phyloP scores from a whole-genome alignment of 805 yeast species.

The Kuraishia piskuri region DNA sequence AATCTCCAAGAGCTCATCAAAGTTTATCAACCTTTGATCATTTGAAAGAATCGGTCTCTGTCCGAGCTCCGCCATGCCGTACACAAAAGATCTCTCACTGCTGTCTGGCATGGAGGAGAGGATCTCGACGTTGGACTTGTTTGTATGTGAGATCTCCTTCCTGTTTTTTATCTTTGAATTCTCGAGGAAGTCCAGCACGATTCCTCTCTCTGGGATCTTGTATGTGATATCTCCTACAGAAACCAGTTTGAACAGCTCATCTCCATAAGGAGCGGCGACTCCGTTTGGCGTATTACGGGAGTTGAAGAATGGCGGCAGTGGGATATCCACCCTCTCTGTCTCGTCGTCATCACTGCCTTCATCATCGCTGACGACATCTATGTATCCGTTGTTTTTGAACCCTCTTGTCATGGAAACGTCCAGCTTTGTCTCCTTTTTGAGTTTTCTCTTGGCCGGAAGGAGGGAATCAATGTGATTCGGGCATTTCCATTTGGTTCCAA shows the following conservation, averaged over 20 bases:
- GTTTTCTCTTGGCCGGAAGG: slow-evolving; percentile 35
- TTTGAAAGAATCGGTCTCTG: slow-evolving; percentile 20
- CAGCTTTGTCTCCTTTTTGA: slow-evolving; percentile 40
- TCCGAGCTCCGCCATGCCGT: slow-evolving; percentile 23
- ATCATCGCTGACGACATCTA: slow-evolving; percentile 39
- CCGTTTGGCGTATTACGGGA: slow-evolving; percentile 24
- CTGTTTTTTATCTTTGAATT: slow-evolving; percentile 33
- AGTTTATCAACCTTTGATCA: slow-evolving; percentile 27
- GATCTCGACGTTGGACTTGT: slow-evolving; percentile 20
- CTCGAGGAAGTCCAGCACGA: slow-evolving; percentile 60
- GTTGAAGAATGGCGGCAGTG: slow-evolving; percentile 27
- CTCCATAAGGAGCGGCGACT: slow-evolving; percentile 15
- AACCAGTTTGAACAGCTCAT: slow-evolving; percentile 6
- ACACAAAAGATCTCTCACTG: slow-evolving; percentile 24
- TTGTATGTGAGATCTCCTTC: slow-evolving; percentile 24
- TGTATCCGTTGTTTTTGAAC: slow-evolving; percentile 43
- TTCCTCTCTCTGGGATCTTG: slow-evolving; percentile 58
- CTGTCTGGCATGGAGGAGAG: slow-evolving; percentile 17
- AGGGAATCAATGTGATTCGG: slow-evolving; percentile 69
- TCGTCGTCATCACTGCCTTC: slow-evolving; percentile 28
- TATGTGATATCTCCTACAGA: slow-evolving; percentile 40
- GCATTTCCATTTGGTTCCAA: slow-evolving; percentile 84
- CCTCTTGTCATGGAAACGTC: slow-evolving; percentile 51
- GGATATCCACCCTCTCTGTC: slow-evolving; percentile 17
- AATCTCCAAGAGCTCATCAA: slow-evolving; percentile 37